These are phyloP conservation scores for Barnettozyma pratensis DNA, from an alignment of 805 yeast genomes.

Conservation along the genomic window DNA sequence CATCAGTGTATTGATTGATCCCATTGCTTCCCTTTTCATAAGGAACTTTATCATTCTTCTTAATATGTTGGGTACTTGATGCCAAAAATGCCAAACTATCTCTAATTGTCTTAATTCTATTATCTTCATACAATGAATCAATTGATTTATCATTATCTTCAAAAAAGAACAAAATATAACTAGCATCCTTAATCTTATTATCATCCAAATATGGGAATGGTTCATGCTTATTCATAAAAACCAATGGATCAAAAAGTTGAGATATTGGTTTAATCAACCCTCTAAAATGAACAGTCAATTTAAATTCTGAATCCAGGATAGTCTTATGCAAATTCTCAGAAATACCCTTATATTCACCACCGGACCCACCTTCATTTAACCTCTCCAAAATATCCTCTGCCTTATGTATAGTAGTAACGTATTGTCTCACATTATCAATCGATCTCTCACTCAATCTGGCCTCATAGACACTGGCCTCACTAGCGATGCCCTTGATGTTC, in stretches of 20 bases:
- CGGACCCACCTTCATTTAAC: slow-evolving; percentile 17
- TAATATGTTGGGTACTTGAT: slow-evolving; percentile 38
- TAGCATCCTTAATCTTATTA: slow-evolving; percentile 31
- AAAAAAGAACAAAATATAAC: slow-evolving; percentile 43
- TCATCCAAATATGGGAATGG: slow-evolving; percentile 38
- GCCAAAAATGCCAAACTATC: slow-evolving; percentile 42
- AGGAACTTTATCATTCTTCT: slow-evolving; percentile 36
- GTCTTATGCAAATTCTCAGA: slow-evolving; percentile 52
- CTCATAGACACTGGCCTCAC: slow-evolving; percentile 39
- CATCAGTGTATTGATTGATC: slow-evolving; percentile 47
- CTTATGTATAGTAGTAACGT: slow-evolving; percentile 37
- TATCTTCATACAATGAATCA: slow-evolving; percentile 33
- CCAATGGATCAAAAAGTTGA: slow-evolving; percentile 41
- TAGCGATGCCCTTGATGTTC: slow-evolving; percentile 44
- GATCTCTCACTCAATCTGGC: slow-evolving; percentile 27
- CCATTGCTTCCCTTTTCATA: slow-evolving; percentile 63
- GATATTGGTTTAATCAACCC: slow-evolving; percentile 35
- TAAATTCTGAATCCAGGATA: slow-evolving; percentile 52
- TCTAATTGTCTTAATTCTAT: slow-evolving; percentile 36
- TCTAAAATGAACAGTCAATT: slow-evolving; percentile 45
- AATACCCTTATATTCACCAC: slow-evolving; percentile 60
- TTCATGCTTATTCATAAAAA: slow-evolving; percentile 33
- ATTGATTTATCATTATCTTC: slow-evolving; percentile 27
- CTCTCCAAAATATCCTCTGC: slow-evolving; percentile 41
- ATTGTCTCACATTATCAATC: slow-evolving; percentile 28